Percentiles rank a stretch among this genome's conserved stretches.
These are phyloP conservation scores for Neonectria sp. DNA, from an alignment of 2,329 filamentous ascomycete genomes.

Conservation along the genomic window DNA sequence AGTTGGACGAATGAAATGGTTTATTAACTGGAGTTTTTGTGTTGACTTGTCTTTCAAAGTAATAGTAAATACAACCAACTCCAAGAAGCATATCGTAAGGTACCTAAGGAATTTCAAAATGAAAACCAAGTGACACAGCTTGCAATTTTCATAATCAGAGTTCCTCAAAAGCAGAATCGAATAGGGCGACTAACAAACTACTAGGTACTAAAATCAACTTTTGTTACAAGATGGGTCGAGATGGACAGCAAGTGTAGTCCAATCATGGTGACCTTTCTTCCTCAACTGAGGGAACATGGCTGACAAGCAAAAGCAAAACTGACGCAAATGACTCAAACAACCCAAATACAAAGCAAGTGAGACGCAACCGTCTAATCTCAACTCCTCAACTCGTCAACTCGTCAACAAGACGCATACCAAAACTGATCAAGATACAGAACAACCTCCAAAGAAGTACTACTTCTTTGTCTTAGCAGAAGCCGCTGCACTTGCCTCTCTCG, in stretches of 20 bases:
- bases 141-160: background rate
- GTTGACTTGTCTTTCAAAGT: background rate
- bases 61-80: background rate
- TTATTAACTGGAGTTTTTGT: slow-evolving; percentile 6
- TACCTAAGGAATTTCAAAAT: no score
- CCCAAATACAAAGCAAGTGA: no score
- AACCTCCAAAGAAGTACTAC: background rate
- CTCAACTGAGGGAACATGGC: background rate
- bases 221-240: background rate
- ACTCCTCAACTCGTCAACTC: background rate
- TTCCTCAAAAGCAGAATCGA: background rate
- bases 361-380: background rate
- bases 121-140: background rate
- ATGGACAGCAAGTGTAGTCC: background rate
- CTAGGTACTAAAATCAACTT: background rate
- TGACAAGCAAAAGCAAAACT: background rate
- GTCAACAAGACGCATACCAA: background rate
- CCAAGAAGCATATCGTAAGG: no score
- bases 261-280: background rate
- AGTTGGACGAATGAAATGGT: slow-evolving; percentile 5
- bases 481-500: background rate
- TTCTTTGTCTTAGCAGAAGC: background rate
- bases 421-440: background rate
- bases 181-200: background rate
- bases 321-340: background rate